Conservation (phyloP, 805 yeast species). For the Starmerella apis region DNA sequence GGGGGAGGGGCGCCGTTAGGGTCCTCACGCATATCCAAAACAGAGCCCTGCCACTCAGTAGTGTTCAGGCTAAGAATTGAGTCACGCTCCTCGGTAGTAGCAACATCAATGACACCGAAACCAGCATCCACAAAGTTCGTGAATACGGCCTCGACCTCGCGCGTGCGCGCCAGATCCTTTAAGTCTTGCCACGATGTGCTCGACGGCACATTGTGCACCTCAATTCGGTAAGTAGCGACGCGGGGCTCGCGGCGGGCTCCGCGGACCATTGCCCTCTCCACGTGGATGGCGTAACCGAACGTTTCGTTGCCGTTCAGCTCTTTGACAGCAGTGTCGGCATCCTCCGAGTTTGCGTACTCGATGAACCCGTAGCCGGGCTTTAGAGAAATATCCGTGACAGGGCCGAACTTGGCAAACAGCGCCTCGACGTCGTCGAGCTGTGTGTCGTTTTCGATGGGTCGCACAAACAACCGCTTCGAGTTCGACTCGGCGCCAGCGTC, state of each 20-base stretch:
- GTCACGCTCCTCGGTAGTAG: slow-evolving; percentile 84
- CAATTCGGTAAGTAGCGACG: slow-evolving; percentile 25
- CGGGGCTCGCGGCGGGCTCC: slow-evolving; percentile 24
- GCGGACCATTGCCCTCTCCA: slow-evolving; percentile 31
- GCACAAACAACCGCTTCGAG: slow-evolving; percentile 24
- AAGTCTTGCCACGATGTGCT: slow-evolving; percentile 48
- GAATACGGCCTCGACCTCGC: slow-evolving; percentile 33
- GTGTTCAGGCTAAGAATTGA: slow-evolving; percentile 74
- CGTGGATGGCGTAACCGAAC: slow-evolving; percentile 31
- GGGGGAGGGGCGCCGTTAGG: slow-evolving; percentile 36
- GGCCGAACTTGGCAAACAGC: slow-evolving; percentile 43
- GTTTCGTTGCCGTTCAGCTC: slow-evolving; percentile 37
- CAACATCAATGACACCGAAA: slow-evolving; percentile 68
- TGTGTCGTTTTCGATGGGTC: slow-evolving; percentile 25
- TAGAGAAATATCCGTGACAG: slow-evolving; percentile 45
- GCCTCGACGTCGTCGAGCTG: slow-evolving; percentile 37
- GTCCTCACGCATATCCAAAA: slow-evolving; percentile 65
- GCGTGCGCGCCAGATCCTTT: slow-evolving; percentile 55
- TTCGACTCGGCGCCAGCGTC: slow-evolving; percentile 9
- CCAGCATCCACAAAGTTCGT: slow-evolving; percentile 33
- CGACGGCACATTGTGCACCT: slow-evolving; percentile 17
- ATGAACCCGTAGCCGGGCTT: slow-evolving; percentile 59
- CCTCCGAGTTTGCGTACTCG: slow-evolving; percentile 45
- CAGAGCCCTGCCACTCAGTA: slow-evolving; percentile 58
- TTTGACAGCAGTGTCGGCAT: slow-evolving; percentile 54